Base-by-base conservation (phyloP, 1,139 yeast species). In the Geotrichum australiense region DNA sequence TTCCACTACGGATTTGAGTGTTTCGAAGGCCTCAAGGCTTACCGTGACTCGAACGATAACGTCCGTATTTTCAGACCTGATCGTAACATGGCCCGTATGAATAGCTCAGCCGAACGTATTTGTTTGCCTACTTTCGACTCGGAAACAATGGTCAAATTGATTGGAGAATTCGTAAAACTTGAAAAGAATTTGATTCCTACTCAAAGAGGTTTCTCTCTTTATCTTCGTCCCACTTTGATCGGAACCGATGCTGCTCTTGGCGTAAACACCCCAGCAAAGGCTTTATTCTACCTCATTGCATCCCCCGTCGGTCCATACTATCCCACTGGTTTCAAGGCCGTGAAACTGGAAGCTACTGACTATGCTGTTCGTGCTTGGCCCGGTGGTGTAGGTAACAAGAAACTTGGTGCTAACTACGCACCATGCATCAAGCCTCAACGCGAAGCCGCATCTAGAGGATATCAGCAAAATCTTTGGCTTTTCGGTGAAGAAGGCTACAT, bases 341-440 rank as follows among this genome's bases (percentile, higher is more conserved):
- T 91, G 39, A 73, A 78, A 45, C 71, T 91, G 49, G 96, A 89
- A 68, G 97, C 97, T 52, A 86, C 96, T 26, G 94, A 85, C 60
- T 94, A 94, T 37, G 91, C 48, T 16, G 91, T 89, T 20, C 81
- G 97, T 68, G 96, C 98, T 12, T 91, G 97, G 97, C 97, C 97
- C 57, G 96, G 96, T 58, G 98, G 97, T 62, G 87, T 80, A 51
- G 98, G 98, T 65, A 80, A 87, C 72, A 80, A 78, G 66, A 91
- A 91, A 69, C 76, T 91, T 56, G 98, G 98, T 63, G 97, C 96
- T 47, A 91, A 91, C 69, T 91, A 91, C 61, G 97, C 96, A 33
- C 96, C 97, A 44, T 84, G 96, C 63, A 76, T 89, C 58, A 73
- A 76, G 58, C 96, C 97, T 23, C 96, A 85, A 68, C 68, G 76